Evolutionary conservation across 805 yeast species (phyloP).

Genomic region (Suhomyces sp.): DNA sequence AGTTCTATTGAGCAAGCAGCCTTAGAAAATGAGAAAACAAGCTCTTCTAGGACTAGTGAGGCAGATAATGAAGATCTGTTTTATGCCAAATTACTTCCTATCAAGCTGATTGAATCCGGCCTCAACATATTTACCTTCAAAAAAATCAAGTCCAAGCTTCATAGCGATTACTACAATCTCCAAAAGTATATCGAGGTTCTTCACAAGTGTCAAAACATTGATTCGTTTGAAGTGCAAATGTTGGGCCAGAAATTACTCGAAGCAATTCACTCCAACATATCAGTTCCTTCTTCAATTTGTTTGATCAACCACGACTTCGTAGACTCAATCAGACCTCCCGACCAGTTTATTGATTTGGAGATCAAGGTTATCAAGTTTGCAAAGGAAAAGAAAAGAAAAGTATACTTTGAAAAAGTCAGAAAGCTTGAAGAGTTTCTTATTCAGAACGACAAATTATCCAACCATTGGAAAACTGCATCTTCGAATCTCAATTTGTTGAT

Average conservation of each 20-base stretch:
- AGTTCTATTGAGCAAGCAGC: neutral
- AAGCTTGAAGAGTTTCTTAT: conserved; percentile 41
- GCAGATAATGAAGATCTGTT: neutral
- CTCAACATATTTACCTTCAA: conserved; percentile 55
- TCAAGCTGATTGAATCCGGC: conserved; percentile 60
- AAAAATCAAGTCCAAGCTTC: conserved; percentile 56
- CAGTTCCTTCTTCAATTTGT: conserved; percentile 43
- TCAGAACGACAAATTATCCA: conserved; percentile 22
- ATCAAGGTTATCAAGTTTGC: conserved; percentile 60
- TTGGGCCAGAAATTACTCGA: conserved; percentile 53
- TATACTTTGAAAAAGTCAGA: conserved; percentile 39
- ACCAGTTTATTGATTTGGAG: conserved; percentile 53
- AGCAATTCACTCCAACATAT: conserved; percentile 24
- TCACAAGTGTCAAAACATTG: conserved; percentile 53
- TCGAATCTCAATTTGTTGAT: conserved; percentile 50
- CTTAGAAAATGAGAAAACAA: neutral
- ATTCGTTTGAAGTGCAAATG: conserved; percentile 52
- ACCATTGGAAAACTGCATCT: conserved; percentile 58
- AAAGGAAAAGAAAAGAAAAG: conserved; percentile 53
- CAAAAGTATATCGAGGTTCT: conserved; percentile 47
- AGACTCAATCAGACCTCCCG: conserved; percentile 59
- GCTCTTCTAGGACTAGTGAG: no score
- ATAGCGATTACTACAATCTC: conserved; percentile 55
- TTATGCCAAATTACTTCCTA: neutral
- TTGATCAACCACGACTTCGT: conserved; percentile 44